Conservation (phyloP, 441 rosid genomes). For the Gossypium laxum region DNA sequence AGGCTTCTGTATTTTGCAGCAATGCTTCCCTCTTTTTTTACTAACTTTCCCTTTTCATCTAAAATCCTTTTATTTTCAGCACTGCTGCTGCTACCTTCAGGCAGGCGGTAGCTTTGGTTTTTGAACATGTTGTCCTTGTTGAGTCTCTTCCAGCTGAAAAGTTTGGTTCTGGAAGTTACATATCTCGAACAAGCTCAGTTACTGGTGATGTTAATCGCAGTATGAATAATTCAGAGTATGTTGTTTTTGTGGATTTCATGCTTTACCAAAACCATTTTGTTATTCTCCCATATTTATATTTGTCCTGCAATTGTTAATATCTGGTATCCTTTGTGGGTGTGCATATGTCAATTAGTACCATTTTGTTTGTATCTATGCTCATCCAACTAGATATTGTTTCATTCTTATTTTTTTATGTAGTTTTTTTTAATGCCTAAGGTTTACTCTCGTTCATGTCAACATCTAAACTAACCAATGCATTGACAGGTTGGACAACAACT, state of each 20-base stretch:
- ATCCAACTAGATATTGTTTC: not conserved
- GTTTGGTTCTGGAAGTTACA: conserved; percentile 55
- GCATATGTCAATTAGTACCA: not conserved
- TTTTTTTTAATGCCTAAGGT: not conserved
- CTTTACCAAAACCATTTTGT: conserved; percentile 5
- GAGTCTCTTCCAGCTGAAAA: conserved; percentile 78
- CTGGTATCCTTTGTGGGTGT: not conserved
- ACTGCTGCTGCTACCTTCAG: conserved; percentile 99
- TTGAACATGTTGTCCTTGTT: conserved; percentile 69
- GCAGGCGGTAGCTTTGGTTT: conserved; percentile 94
- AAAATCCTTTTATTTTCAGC: conserved; percentile 34
- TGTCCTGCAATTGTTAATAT: conserved; percentile 10
- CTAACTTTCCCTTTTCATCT: conserved; percentile 15
- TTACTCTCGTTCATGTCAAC: not conserved
- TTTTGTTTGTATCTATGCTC: conserved; percentile 2
- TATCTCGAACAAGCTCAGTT: conserved; percentile 66
- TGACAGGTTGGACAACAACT: conserved; percentile 61
- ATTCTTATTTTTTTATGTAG: not conserved
- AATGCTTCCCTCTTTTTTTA: conserved; percentile 12
- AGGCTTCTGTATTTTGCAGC: conserved; percentile 6
- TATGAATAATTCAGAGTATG: conserved; percentile 70
- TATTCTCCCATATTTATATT: not conserved
- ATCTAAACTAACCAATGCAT: conserved; percentile 8
- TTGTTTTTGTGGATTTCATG: conserved; percentile 14
- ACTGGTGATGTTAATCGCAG: conserved; percentile 76